Conservation (phyloP, 371 early-diverging fungal genomes). For the Mucor lusitanicus region DNA sequence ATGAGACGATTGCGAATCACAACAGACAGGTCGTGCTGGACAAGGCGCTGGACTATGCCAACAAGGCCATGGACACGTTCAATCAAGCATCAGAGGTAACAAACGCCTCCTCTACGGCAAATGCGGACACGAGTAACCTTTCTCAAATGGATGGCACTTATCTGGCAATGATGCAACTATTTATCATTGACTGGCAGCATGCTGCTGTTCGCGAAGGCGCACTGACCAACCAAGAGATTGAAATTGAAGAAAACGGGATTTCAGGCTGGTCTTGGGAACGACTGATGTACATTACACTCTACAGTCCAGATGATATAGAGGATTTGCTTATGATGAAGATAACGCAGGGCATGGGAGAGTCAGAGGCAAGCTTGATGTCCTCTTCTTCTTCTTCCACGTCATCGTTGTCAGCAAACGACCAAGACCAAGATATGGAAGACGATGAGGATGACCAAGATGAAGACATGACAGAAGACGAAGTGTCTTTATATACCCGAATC, state of each 20-base stretch:
- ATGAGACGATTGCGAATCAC: not conserved
- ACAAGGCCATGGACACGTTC: not conserved
- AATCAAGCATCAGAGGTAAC: not conserved
- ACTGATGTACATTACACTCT: slow-evolving; percentile 8
- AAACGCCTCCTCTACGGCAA: not conserved
- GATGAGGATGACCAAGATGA: slow-evolving; percentile 10
- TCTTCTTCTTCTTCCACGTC: not conserved
- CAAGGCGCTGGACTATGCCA: not conserved
- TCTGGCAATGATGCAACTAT: not conserved
- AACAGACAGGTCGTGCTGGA: not conserved
- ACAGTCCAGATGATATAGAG: not conserved
- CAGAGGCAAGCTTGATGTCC: not conserved
- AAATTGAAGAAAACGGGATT: not conserved
- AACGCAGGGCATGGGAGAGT: not conserved
- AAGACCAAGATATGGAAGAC: not conserved
- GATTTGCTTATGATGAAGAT: not conserved
- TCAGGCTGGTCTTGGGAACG: not conserved
- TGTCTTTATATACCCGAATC: slow-evolving; percentile 2
- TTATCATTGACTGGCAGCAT: not conserved
- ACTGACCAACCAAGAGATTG: not conserved
- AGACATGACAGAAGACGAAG: slow-evolving; percentile 8
- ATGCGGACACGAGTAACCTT: not conserved
- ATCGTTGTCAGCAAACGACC: not conserved
- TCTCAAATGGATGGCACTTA: not conserved
- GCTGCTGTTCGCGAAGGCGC: not conserved